These are phyloP conservation scores for Arthroderma sp. DNA, from an alignment of 2,329 filamentous ascomycete genomes.

Conservation along the genomic window DNA sequence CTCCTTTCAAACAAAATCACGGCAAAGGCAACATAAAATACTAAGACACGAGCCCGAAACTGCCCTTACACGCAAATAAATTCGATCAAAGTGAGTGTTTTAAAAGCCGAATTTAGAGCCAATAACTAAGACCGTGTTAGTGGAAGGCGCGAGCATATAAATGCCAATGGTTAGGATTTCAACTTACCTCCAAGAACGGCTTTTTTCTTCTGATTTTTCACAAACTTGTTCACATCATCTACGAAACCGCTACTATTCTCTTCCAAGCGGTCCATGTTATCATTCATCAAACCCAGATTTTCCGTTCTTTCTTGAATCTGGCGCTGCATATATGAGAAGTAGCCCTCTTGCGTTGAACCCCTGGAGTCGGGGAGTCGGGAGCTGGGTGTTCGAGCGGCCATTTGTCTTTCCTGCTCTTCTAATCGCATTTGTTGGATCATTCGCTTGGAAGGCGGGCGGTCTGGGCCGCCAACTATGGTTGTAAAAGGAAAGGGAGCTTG, in stretches of 20 bases:
- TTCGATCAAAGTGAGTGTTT: background rate
- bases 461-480: conserved; percentile 59
- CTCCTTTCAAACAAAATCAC: too few relatives aligned
- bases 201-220: conserved; percentile 75
- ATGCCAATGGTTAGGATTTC: background rate
- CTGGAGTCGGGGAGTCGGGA: conserved; percentile 4
- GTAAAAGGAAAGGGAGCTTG: background rate
- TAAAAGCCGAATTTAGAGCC: conserved; percentile 32
- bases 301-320: conserved; percentile 86
- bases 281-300: conserved; percentile 67
- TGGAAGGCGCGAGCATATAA: background rate
- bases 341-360: conserved; percentile 45
- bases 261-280: conserved; percentile 71
- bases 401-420: conserved; percentile 49
- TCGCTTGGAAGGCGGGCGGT: conserved; percentile 74
- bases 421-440: conserved; percentile 69
- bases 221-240: conserved; percentile 76
- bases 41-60: too few relatives aligned
- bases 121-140: conserved; percentile 18
- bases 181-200: conserved; percentile 54
- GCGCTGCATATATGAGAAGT: conserved; percentile 67
- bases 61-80: too few relatives aligned
- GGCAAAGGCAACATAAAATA: too few relatives aligned
- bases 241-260: conserved; percentile 73
- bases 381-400: conserved; percentile 17